Evolutionary conservation across 352 stramenopile species (phyloP).

Genomic region (Pseudoperonospora humuli): DNA sequence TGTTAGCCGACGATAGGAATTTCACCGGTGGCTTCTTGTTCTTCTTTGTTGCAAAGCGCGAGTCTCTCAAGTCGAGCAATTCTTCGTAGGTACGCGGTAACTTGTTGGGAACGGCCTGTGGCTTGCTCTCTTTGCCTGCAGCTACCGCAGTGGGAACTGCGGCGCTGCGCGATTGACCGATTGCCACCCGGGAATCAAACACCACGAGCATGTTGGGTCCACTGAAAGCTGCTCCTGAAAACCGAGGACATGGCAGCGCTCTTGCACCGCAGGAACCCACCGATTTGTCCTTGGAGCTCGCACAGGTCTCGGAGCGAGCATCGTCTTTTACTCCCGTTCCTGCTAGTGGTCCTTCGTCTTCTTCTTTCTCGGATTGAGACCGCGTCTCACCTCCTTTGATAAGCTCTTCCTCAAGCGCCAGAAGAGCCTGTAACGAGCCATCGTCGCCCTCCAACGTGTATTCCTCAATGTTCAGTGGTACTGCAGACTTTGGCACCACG

Average conservation of each 20-base stretch:
- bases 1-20: conserved; percentile 37
- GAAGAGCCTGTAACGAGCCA: conserved; percentile 35
- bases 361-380: conserved; percentile 9
- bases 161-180: conserved; percentile 54
- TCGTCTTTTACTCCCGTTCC: conserved; percentile 16
- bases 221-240: conserved; percentile 76
- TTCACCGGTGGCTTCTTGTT: conserved; percentile 64
- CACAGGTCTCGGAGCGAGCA: conserved; percentile 9
- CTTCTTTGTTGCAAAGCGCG: conserved; percentile 72
- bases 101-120: conserved; percentile 29
- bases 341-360: conserved; percentile 16
- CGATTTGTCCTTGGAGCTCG: conserved; percentile 10
- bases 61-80: conserved; percentile 62
- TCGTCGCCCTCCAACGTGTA: conserved; percentile 49
- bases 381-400: conserved; percentile 35
- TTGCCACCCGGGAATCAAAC: conserved; percentile 77
- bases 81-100: conserved; percentile 72
- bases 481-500: conserved; percentile 48
- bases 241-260: conserved; percentile 60
- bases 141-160: conserved; percentile 36
- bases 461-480: conserved; percentile 52
- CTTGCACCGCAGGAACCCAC: conserved; percentile 17
- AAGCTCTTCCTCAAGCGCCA: conserved; percentile 68
- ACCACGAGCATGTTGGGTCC: conserved; percentile 79
- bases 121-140: conserved; percentile 46